A percentile compares a stretch with the other conserved stretches of the same genome.
These are phyloP conservation scores for Epichloe baconii DNA, from an alignment of 2,329 filamentous ascomycete genomes.

Conservation along the genomic window DNA sequence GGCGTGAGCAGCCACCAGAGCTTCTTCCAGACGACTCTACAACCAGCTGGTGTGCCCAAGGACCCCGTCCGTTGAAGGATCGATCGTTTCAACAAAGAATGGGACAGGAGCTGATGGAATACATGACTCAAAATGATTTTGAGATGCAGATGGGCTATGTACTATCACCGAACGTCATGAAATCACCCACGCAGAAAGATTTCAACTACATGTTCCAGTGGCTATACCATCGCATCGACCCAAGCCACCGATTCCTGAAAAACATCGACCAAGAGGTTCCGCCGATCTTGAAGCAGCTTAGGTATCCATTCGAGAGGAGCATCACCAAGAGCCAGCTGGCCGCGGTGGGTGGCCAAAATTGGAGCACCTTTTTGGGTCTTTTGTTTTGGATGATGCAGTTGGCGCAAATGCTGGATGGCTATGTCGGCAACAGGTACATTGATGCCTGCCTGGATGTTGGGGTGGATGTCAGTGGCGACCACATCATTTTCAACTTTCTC, in stretches of 20 bases:
- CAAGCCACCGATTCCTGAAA: constrained; percentile 84
- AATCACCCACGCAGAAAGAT: constrained; percentile 93
- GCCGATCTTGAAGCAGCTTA: constrained; percentile 78
- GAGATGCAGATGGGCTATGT: constrained; percentile 96
- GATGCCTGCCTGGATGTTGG: constrained; percentile 81
- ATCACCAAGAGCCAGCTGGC: constrained; percentile 95
- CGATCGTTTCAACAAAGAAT: constrained; percentile 68
- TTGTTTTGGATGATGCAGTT: constrained; percentile 99
- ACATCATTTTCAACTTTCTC: constrained; percentile 89
- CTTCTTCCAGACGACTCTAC: constrained; percentile 83
- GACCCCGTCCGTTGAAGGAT: constrained; percentile 84
- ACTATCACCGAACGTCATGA: constrained; percentile 80
- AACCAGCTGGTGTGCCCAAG: constrained; percentile 66
- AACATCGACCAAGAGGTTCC: constrained; percentile 93
- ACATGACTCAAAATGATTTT: constrained; percentile 85
- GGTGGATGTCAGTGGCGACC: constrained; percentile 75
- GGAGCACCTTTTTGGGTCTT: constrained; percentile 86
- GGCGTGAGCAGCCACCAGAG: constrained; percentile 64
- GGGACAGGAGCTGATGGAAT: constrained; percentile 81
- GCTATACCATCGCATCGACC: constrained; percentile 92
- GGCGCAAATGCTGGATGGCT: constrained; percentile 84
- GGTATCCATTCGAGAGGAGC: constrained; percentile 88
- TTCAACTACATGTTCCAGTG: constrained; percentile 98
- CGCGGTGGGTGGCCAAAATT: constrained; percentile 92
- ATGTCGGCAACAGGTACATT: constrained; percentile 66